These are phyloP conservation scores for Sporobolomyces pararoseus DNA, from an alignment of 768 basidiomycete species.

Conservation along the genomic window DNA sequence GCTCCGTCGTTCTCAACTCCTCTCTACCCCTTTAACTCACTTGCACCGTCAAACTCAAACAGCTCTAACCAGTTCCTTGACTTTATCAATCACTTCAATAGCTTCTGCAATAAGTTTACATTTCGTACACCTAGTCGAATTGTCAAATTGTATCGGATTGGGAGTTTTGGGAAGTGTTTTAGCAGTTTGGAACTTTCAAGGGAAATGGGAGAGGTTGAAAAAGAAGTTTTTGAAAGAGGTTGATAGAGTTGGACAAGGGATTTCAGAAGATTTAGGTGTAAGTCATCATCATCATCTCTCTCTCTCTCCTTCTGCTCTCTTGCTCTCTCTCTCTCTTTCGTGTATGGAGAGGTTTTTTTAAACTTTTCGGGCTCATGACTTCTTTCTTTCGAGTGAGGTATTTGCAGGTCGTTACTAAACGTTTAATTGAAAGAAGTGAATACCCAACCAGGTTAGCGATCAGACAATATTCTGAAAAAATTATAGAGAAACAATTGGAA, in stretches of 20 bases:
- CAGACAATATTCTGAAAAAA: background rate
- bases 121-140: slow-evolving; percentile 12
- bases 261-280: slow-evolving; percentile 37
- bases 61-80: slow-evolving; percentile 11
- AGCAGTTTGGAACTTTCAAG: slow-evolving; percentile 41
- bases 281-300: background rate
- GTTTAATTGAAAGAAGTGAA: background rate
- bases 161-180: slow-evolving; percentile 31
- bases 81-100: background rate
- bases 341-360: background rate
- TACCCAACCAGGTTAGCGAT: background rate
- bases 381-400: too few species aligned
- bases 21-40: slow-evolving; percentile 38
- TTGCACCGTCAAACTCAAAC: slow-evolving; percentile 41
- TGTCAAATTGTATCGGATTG: slow-evolving; percentile 23
- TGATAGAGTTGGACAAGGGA: slow-evolving; percentile 25
- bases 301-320: background rate
- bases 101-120: background rate
- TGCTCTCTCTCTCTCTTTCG: background rate
- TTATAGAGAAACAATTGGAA: slow-evolving; percentile 4
- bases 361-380: too few species aligned
- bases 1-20: slow-evolving; percentile 33
- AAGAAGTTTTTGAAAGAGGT: slow-evolving; percentile 39
- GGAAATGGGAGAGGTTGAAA: slow-evolving; percentile 38
- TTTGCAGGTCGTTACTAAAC: slow-evolving; percentile 4